A percentile compares a stretch with the other conserved stretches of the same genome.
Conservation (phyloP, 164 flowering plant species). For the Tinospora cordifolia region DNA sequence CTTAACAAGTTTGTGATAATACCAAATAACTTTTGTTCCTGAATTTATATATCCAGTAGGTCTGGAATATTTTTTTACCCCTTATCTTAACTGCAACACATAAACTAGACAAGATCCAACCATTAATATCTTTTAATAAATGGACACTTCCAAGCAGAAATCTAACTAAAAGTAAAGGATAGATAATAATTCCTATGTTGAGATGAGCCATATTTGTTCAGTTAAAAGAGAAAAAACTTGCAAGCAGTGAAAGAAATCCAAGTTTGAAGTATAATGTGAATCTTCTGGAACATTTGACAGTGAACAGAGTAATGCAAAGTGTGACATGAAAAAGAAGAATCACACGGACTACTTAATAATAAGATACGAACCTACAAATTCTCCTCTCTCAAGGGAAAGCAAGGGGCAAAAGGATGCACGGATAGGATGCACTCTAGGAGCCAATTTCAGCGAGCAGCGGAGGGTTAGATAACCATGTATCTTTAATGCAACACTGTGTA, state of each 20-base stretch:
- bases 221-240: too few species aligned
- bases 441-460: slow-evolving; percentile 84
- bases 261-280: not conserved
- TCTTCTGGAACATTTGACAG: not conserved
- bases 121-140: not conserved
- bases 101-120: not conserved
- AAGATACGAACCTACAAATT: slow-evolving; percentile 69
- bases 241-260: not conserved
- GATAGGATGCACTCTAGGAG: slow-evolving; percentile 70
- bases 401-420: slow-evolving; percentile 92
- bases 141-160: not conserved
- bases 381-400: slow-evolving; percentile 94
- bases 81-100: too few species aligned
- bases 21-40: not conserved
- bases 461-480: slow-evolving; percentile 79
- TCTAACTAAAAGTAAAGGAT: not conserved
- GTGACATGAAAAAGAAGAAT: not conserved
- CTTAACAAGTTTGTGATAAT: not conserved
- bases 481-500: slow-evolving; percentile 73
- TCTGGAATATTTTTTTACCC: too few species aligned
- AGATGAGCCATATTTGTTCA: not conserved
- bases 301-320: not conserved
- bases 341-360: not conserved
- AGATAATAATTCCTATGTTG: not conserved
- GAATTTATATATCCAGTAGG: too few species aligned